Evolutionary conservation across 345 rosid species (phyloP).

Genomic region (Gossypium rotundifolium): DNA sequence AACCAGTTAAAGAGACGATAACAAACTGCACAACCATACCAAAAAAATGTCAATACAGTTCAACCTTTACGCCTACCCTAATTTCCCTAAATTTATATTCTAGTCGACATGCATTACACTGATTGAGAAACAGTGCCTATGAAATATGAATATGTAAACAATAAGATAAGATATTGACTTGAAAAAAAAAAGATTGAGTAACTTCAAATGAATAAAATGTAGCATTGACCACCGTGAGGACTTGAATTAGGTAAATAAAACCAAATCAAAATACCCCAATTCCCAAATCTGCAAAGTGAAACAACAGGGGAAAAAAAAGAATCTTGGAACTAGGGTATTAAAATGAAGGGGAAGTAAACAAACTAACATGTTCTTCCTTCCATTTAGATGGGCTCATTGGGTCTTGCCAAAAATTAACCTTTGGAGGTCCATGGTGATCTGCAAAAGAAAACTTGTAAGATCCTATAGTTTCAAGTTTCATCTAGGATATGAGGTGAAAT

Average conservation of each 20-base stretch:
- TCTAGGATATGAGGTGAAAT: conserved; percentile 1
- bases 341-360: background rate
- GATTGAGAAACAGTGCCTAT: background rate
- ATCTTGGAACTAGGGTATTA: background rate
- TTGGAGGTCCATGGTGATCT: conserved; percentile 88
- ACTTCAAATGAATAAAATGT: background rate
- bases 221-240: background rate
- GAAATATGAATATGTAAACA: background rate
- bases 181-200: background rate
- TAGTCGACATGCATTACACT: background rate
- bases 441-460: conserved; percentile 8
- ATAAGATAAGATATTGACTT: background rate
- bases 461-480: background rate
- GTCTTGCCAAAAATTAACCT: conserved; percentile 72
- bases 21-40: conserved; percentile 47
- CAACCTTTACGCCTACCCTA: background rate
- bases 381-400: conserved; percentile 86
- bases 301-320: background rate
- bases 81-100: background rate
- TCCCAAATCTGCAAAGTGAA: background rate
- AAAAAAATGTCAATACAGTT: background rate
- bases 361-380: conserved; percentile 92
- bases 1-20: conserved; percentile 56
- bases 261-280: background rate
- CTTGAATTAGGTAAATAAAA: background rate